These are phyloP conservation scores for Exophiala alcalophila DNA, from an alignment of 2,329 filamentous ascomycete species.

Conservation along the genomic window DNA sequence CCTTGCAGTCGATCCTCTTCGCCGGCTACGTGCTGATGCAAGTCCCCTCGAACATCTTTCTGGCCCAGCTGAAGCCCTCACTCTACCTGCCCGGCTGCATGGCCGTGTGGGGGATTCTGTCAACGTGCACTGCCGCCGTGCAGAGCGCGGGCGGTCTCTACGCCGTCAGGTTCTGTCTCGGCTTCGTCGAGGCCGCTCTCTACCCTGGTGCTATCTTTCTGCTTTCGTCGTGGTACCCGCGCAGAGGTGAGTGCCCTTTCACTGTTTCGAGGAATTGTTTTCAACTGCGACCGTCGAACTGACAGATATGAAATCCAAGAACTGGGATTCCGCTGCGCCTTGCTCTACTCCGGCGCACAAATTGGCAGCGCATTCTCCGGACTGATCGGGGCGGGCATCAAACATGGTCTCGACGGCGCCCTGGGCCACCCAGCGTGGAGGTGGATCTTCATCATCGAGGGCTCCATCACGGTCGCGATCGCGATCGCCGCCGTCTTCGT, in stretches of 20 bases:
- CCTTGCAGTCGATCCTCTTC: no score
- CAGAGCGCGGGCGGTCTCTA: conserved; percentile 49
- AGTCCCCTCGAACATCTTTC: conserved; percentile 35
- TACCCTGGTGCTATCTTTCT: conserved; percentile 57
- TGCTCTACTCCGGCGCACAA: conserved; percentile 58
- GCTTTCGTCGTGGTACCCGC: conserved; percentile 59
- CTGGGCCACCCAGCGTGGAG: conserved; percentile 30
- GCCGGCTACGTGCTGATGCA: conserved; percentile 64
- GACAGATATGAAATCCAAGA: no score
- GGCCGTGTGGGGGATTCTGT: conserved; percentile 35
- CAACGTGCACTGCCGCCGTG: conserved; percentile 50
- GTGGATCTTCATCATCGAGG: conserved; percentile 55
- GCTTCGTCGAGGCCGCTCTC: conserved; percentile 52
- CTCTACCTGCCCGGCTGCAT: conserved; percentile 10
- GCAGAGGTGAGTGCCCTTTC: no score
- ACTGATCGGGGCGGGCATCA: conserved; percentile 49
- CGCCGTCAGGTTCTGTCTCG: conserved; percentile 42
- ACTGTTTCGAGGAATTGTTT: no score
- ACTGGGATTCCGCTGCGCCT: conserved; percentile 50
- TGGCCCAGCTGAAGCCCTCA: conserved; percentile 35
- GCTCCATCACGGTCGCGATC: conserved; percentile 45
- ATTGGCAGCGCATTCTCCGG: conserved; percentile 60
- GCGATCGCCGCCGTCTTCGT: conserved; percentile 41
- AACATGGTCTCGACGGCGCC: conserved; percentile 30
- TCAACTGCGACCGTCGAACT: no score